Base-by-base conservation (phyloP, 2,329 filamentous ascomycete genomes). In the Aspergillus ibericus region DNA sequence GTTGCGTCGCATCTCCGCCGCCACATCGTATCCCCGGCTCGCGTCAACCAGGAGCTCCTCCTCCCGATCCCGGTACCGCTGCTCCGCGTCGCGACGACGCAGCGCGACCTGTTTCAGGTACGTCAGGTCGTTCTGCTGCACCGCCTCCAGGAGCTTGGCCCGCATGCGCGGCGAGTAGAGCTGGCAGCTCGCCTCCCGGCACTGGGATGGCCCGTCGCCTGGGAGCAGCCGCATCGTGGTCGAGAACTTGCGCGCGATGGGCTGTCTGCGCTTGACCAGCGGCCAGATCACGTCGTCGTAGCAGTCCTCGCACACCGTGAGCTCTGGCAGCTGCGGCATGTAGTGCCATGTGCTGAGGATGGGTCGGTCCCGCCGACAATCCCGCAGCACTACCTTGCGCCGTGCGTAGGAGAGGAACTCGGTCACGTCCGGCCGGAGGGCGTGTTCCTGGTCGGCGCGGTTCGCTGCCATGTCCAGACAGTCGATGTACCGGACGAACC, bases 231-330 rank as follows among this genome's bases (percentile, higher is more conserved):
- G 83, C 22, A 85, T 81, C 13, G 84, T 80, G 56, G 82, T 81
- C 62, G 85, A 86, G 65, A 95, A 90, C 63, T 88, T 84, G 16
- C 82, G 77, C 9, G 89, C 86, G 22, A 93, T 79, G 0, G 83
- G 77, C 40, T 76, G 77, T 38, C 81, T 75, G 3, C 81, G 78
- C 29, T 82, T 78, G 1, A 88, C 76, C 52, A 86, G 79, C 0
- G 92, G 92, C 74, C 84, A 85, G n/a, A 96, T 85, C 0, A 91
- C 84, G 20, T 91, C 87, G 15, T 91, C 85, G 71, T 90, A 96
- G 73, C 93, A 98, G 73, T 93, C 91, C 63, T 90, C 86, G 74
- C 93, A 98, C 4, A 96, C 88, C 0, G 89, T 92, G 67, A 96
- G 86, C 49, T 92, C 85, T 0, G 89, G 90, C 0, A 96, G 78